These are phyloP conservation scores for Nitzschia putrida DNA, from an alignment of 108 stramenopile species.

Conservation along the genomic window DNA sequence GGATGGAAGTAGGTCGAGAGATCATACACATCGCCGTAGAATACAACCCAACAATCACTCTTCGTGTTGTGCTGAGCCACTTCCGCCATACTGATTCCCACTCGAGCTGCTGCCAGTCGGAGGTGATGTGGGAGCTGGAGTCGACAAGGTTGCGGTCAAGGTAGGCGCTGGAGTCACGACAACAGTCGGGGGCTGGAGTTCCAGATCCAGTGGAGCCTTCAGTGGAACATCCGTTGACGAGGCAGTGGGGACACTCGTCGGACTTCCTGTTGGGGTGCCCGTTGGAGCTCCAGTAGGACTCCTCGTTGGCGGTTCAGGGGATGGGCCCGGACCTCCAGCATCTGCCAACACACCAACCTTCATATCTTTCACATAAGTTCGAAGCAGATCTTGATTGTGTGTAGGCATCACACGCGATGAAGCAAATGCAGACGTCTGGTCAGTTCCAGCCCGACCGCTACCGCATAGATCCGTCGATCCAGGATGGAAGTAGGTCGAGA, in stretches of 20 bases:
- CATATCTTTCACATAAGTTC: too few relatives aligned
- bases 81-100: background rate
- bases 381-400: background rate
- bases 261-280: background rate
- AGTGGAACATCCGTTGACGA: too few relatives aligned
- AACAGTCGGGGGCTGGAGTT: too few relatives aligned
- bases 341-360: background rate
- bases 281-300: background rate
- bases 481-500: background rate
- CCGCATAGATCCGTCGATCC: background rate
- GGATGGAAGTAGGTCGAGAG: background rate
- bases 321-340: slow-evolving; percentile 1
- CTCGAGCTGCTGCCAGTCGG: background rate
- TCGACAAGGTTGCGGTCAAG: too few relatives aligned
- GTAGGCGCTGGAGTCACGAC: too few relatives aligned
- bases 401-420: too few relatives aligned
- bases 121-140: background rate
- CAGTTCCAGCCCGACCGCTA: background rate
- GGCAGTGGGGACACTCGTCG: too few relatives aligned
- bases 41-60: slow-evolving; percentile 1
- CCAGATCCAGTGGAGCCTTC: too few relatives aligned
- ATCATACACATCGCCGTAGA: background rate
- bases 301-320: background rate
- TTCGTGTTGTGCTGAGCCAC: background rate
- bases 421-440: background rate